Conservation (phyloP, 257 asterid genomes). For the Solanum rostratum region DNA sequence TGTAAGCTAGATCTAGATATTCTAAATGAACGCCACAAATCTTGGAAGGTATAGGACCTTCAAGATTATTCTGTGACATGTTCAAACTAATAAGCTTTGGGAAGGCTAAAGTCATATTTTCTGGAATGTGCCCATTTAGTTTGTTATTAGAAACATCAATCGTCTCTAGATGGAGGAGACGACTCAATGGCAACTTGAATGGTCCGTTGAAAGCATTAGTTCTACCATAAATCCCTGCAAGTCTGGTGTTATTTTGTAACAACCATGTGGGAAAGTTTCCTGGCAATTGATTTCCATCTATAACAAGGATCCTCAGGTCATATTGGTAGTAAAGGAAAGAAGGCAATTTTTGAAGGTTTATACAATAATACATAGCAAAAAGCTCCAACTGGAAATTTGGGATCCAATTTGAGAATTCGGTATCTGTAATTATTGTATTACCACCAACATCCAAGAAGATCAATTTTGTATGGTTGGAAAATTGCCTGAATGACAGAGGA, state of each 20-base stretch:
- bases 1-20: background rate
- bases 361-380: background rate
- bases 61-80: background rate
- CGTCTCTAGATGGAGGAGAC: background rate
- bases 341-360: background rate
- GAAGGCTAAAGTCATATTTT: background rate
- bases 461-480: background rate
- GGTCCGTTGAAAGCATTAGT: background rate
- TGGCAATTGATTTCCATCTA: background rate
- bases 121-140: background rate
- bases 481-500: background rate
- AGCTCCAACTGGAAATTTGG: background rate
- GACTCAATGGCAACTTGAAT: background rate
- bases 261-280: background rate
- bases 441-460: background rate
- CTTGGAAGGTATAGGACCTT: background rate
- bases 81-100: rapidly evolving
- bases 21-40: rapidly evolving
- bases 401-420: background rate
- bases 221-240: background rate
- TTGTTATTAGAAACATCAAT: background rate
- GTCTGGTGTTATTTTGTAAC: background rate
- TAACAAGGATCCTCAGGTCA: background rate
- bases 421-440: background rate
- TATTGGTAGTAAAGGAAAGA: background rate